Conservation (phyloP, 768 basidiomycete genomes). For the Podaxis sp. region DNA sequence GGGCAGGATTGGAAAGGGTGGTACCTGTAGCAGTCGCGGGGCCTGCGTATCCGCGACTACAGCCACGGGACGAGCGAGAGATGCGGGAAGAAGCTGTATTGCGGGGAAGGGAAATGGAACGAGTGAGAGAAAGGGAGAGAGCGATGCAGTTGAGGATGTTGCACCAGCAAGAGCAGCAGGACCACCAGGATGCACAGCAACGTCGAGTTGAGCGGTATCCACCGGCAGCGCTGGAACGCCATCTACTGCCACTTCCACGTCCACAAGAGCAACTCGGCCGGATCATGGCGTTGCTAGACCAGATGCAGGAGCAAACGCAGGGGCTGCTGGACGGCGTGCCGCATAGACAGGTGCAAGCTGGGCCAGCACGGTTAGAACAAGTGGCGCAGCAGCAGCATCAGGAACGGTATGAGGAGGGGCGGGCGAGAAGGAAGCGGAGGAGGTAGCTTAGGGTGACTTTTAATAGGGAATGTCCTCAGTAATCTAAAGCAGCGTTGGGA, state of each 20-base stretch:
- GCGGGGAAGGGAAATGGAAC: neutral
- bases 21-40: neutral
- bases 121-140: neutral
- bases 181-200: neutral
- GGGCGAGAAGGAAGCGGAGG: too few relatives aligned
- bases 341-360: too few relatives aligned
- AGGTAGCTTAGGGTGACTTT: too few relatives aligned
- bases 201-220: neutral
- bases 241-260: neutral
- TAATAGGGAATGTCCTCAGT: too few relatives aligned
- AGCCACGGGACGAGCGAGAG: neutral
- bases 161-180: neutral
- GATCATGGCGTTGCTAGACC: neutral
- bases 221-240: neutral
- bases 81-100: neutral
- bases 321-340: too few relatives aligned
- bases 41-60: neutral
- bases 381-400: too few relatives aligned
- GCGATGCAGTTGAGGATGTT: neutral
- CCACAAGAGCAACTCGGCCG: too few relatives aligned
- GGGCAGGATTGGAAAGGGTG: neutral
- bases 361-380: too few relatives aligned
- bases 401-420: too few relatives aligned
- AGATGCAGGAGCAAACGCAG: neutral
- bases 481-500: neutral